Evolutionary conservation across 2,329 filamentous ascomycete species (phyloP), one percentile per base, ranked within the genome.

Genomic region (Thielaviopsis populi): DNA sequence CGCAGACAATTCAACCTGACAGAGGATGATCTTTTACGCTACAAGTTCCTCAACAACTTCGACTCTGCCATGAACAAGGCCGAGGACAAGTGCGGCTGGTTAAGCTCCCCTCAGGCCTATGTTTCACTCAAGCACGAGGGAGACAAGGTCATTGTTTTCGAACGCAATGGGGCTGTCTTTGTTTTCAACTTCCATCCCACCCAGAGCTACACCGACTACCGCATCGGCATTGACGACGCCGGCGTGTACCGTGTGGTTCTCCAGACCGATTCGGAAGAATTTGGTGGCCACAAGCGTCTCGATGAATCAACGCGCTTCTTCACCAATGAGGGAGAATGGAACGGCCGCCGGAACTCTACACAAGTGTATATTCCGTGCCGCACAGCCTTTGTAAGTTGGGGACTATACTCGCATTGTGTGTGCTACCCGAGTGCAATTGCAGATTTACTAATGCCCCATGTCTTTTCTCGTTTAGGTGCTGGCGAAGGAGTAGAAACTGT

Each of bases 71-170:
- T 99, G 91, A 94, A 99, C 75, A 78, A 83, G 67, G 84, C 84
- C 0, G 94, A 99, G 74, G 83, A 83, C 66, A 91, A 90, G 74
- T 95, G 92, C 72, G 91, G 91, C 68, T 99, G 94, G 94, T 79
- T 99, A 43, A 85, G 89, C 72, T 78, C 87, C 0, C 77, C 86
- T 0, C 92, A 97, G 75, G 94, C 91, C 0, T 95, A 94, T 73
- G 86, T 99, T 71, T 94, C 88, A 67, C 80, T 97, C 69, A 99
- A 97, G 81, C 85, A 99, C 72, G 91, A 97, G 72, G 79, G 75
- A 22, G 94, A 99, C 76, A 99, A 97, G 77, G 86, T 97, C 53
- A 84, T 99, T 68, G 91, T 96, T 2, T 99, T 96, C 73, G 94
- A 99, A 78, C 84, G 94, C 40, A 94, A 85, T 1, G 91, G 91